These are phyloP conservation scores for Piromyces finnis DNA, from an alignment of 192 early-diverging fungal species.

Conservation along the genomic window DNA sequence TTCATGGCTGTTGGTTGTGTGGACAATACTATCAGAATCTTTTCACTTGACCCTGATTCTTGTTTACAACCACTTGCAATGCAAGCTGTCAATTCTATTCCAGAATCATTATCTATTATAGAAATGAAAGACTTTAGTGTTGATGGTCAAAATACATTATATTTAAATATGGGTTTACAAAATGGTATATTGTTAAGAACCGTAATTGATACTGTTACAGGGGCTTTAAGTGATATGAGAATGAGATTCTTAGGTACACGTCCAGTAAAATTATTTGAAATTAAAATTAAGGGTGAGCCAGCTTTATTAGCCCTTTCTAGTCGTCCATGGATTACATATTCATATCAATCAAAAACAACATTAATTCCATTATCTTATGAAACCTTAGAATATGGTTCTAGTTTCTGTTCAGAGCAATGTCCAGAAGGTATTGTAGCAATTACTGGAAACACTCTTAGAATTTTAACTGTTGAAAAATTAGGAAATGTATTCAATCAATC, in stretches of 20 bases:
- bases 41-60: conserved; percentile 59
- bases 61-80: conserved; percentile 60
- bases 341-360: conserved; percentile 47
- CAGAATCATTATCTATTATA: conserved; percentile 56
- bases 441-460: conserved; percentile 64
- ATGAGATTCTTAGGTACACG: conserved; percentile 69
- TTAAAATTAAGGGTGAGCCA: conserved; percentile 41
- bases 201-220: conserved; percentile 61
- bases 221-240: conserved; percentile 62
- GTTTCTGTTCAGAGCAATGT: conserved; percentile 69
- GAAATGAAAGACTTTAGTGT: conserved; percentile 64
- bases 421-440: conserved; percentile 79
- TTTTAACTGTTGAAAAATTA: conserved; percentile 70
- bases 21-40: conserved; percentile 78
- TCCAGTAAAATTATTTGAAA: conserved; percentile 60
- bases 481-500: conserved; percentile 70
- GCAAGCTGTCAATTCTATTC: conserved; percentile 43
- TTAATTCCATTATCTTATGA: conserved; percentile 73
- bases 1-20: conserved; percentile 78
- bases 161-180: conserved; percentile 70
- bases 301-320: conserved; percentile 69
- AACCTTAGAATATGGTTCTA: conserved; percentile 60
- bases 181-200: conserved; percentile 83
- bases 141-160: conserved; percentile 33
- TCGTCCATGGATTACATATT: conserved; percentile 79